These are phyloP conservation scores for Paraphoma chrysanthemicola DNA, from an alignment of 2,329 filamentous ascomycete genomes.

Conservation along the genomic window DNA sequence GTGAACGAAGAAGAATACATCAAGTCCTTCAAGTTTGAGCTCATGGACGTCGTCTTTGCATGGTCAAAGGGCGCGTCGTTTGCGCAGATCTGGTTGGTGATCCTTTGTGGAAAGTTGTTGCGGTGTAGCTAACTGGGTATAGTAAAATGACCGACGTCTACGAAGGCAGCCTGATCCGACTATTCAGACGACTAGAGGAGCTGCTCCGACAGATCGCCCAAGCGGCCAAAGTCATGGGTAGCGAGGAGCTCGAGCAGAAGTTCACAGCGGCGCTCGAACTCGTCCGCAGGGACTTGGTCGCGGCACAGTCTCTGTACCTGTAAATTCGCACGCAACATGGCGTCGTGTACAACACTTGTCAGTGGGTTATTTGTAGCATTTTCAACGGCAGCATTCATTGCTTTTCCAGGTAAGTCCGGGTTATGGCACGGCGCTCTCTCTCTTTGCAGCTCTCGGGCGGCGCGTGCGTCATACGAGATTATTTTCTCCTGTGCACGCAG, in stretches of 20 bases:
- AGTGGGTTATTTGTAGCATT: slow-evolving; percentile 18
- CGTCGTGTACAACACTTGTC: slow-evolving; percentile 22
- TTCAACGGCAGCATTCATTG: background rate
- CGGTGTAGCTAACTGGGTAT: slow-evolving; percentile 7
- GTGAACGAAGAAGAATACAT: slow-evolving; percentile 97
- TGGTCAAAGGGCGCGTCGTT: slow-evolving; percentile 94
- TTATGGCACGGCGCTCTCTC: slow-evolving; percentile 18
- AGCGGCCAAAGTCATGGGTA: slow-evolving; percentile 97
- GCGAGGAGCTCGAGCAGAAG: slow-evolving; percentile 88
- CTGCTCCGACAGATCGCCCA: slow-evolving; percentile 93
- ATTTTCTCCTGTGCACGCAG: slow-evolving; percentile 24
- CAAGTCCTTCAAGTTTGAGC: slow-evolving; percentile 85
- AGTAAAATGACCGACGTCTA: slow-evolving; percentile 99
- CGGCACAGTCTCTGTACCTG: slow-evolving; percentile 90
- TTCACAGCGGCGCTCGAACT: slow-evolving; percentile 87
- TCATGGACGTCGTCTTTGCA: slow-evolving; percentile 94
- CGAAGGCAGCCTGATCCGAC: slow-evolving; percentile 92
- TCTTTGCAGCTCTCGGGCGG: slow-evolving; percentile 16
- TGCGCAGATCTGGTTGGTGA: slow-evolving; percentile 87
- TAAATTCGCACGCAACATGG: slow-evolving; percentile 16
- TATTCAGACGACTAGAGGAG: slow-evolving; percentile 95
- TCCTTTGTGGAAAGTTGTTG: background rate
- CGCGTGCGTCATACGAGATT: slow-evolving; percentile 18
- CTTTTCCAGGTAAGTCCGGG: slow-evolving; percentile 20
- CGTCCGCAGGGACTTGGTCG: slow-evolving; percentile 92